Evolutionary conservation across 306 rosid species (phyloP), one percentile per base, ranked within the genome.

Genomic region (Sicyos edulis): DNA sequence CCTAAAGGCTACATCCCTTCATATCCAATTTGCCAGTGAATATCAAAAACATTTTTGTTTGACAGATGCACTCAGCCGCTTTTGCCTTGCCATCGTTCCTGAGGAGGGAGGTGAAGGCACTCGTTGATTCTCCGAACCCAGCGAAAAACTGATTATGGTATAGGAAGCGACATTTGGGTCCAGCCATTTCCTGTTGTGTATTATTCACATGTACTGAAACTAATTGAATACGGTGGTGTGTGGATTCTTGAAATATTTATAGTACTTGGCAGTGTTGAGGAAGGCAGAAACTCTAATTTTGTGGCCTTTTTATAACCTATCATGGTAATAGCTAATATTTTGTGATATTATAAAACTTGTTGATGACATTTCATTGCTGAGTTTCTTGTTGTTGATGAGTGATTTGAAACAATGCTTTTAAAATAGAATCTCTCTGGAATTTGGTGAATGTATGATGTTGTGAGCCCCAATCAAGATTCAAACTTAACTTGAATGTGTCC

Each of bases 31-130:
- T 42, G 11, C 17, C 19, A 16, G 19, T 40, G 51, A 17, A 19
- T 20, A 65, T 19, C 32, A 16, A 19, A 11, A 65, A n/a, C 26
- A 10, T 63, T 17, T 29, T 34, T 40, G 8, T 65, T 44, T 17
- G 32, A 74, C 88, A 92, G 98, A 79, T 92, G 80, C 98, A 92
- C 79, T 65, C 78, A 4, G 98, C 98, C 58, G 95, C 98, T 63
- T 86, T 86, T 78, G 93, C 90, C 13, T 70, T 88, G 82, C 93
- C 93, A 34, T 45, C 82, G 49, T 88, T 88, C 79, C 78, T 88
- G 82, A 88, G 75, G 82, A 86, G 80, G 79, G 93, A 86, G 76
- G 82, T 84, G 83, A 80, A 80, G 44, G 75, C 55, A 76, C 79
- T 79, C 59, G 71, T 75, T 6, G 79, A 70, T 71, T 62, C 69